Evolutionary conservation across 2,329 filamentous ascomycete species (phyloP).

Genomic region (Cercospora janseana): DNA sequence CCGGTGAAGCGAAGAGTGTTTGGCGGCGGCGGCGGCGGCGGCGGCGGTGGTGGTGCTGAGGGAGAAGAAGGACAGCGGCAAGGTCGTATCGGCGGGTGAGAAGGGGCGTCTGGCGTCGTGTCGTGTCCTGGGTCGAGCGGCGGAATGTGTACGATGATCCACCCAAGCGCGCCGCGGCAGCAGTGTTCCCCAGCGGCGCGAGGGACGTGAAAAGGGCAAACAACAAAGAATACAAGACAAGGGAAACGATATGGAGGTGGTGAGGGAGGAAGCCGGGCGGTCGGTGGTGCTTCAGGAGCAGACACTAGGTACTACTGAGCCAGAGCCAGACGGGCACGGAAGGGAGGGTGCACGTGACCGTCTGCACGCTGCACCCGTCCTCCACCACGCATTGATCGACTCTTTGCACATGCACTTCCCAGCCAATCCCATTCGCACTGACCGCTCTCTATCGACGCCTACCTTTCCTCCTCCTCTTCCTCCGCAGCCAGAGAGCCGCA

Average conservation of each 20-base stretch:
- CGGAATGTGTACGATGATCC: conserved; percentile 3
- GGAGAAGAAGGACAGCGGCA: neutral
- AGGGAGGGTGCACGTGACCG: too few species aligned
- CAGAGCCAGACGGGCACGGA: too few species aligned
- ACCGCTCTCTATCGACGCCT: too few species aligned
- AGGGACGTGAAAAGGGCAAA: neutral
- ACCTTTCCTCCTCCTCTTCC: too few species aligned
- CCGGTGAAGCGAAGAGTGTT: neutral
- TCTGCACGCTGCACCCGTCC: too few species aligned
- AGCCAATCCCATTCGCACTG: too few species aligned
- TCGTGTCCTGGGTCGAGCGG: neutral
- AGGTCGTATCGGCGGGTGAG: neutral
- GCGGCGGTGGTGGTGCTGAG: neutral
- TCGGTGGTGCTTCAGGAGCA: too few species aligned
- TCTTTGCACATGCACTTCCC: too few species aligned
- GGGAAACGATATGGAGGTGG: neutral
- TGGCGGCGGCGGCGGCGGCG: neutral
- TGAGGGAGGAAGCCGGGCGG: too few species aligned
- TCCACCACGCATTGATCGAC: too few species aligned
- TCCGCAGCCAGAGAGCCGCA: too few species aligned
- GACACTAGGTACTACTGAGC: too few species aligned
- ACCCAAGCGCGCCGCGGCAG: neutral
- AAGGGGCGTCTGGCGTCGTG: neutral
- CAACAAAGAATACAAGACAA: conserved; percentile 8
- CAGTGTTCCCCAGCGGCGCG: neutral